Evolutionary conservation across 345 rosid species (phyloP).

Genomic region (Adansonia digitata): DNA sequence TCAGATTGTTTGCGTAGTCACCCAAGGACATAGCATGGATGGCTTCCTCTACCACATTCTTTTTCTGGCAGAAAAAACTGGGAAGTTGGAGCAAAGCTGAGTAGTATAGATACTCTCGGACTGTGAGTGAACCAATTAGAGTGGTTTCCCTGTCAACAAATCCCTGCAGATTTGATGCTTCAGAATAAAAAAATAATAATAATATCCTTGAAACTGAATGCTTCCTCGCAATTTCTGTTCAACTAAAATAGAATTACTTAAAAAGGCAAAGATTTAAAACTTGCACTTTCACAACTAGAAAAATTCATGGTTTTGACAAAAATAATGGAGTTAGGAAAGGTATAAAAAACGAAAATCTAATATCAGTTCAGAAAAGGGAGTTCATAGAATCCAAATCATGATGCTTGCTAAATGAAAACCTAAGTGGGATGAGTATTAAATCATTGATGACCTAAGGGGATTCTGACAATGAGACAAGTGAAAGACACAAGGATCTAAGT

Average conservation of each 20-base stretch:
- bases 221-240: not conserved
- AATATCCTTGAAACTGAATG: not conserved
- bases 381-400: not conserved
- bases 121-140: slow-evolving; percentile 86
- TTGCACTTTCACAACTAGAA: not conserved
- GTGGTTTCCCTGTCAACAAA: slow-evolving; percentile 82
- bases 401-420: not conserved
- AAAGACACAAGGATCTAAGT: not conserved
- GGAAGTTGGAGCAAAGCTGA: slow-evolving; percentile 97
- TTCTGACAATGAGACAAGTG: not conserved
- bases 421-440: not conserved
- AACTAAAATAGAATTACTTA: slow-evolving; percentile 4
- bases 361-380: not conserved
- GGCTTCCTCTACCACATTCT: slow-evolving; percentile 90
- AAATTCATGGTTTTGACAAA: not conserved
- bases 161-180: slow-evolving; percentile 45
- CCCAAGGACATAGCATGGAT: slow-evolving; percentile 89
- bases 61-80: slow-evolving; percentile 86
- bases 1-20: slow-evolving; percentile 87
- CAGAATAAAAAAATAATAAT: slow-evolving; percentile 14
- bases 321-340: not conserved
- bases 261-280: not conserved
- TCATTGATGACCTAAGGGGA: not conserved
- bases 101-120: slow-evolving; percentile 82
- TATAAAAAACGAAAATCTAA: not conserved